Base-by-base conservation (phyloP, 306 rosid genomes). In the Gleditsia sinensis region DNA sequence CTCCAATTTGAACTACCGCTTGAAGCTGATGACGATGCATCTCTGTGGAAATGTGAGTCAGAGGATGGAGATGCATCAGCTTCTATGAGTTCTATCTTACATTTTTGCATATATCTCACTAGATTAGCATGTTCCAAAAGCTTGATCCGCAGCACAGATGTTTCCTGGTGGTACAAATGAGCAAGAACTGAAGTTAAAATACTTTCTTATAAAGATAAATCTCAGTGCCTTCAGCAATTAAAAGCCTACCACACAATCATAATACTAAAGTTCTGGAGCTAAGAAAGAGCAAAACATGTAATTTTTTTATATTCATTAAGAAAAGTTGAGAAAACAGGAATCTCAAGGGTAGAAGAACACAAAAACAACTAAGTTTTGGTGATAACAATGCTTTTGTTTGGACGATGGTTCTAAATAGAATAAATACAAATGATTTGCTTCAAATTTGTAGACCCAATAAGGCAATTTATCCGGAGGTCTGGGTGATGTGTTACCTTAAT, bases 41-140 rank as follows among this genome's bases (percentile, higher is more conserved):
- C 70, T 0, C 88, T 43, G 54, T 78, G 83, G 71, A 75, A 64
- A 60, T 73, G 85, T 42, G 88, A 78, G 63, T 51, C 81, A 33
- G 91, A 84, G 48, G 92, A 72, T 20, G 81, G 78, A 62, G 87
- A 56, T 9, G 89, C 39, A 72, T 81, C 85, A 36, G 85, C 77
- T 1, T 88, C 96, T 37, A 82, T 65, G 25, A 90, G 27, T 74
- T 87, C 87, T 9, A 75, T 78, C 86, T 89, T 83, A 54, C 71
- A 72, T 42, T 81, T 90, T 71, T 85, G 86, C 45, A 88, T 96
- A 85, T 86, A 92, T 70, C 82, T 88, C 77, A 87, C 85, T 59
- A 95, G 86, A 80, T 90, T 88, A 51, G 74, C 86, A 71, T 90
- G 93, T 78, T 90, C 97, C 46, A 42, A 80, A 56, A 95, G 86